Base-by-base conservation (phyloP, 1,284 basidiomycete genomes). In the Cerrena zonata region DNA sequence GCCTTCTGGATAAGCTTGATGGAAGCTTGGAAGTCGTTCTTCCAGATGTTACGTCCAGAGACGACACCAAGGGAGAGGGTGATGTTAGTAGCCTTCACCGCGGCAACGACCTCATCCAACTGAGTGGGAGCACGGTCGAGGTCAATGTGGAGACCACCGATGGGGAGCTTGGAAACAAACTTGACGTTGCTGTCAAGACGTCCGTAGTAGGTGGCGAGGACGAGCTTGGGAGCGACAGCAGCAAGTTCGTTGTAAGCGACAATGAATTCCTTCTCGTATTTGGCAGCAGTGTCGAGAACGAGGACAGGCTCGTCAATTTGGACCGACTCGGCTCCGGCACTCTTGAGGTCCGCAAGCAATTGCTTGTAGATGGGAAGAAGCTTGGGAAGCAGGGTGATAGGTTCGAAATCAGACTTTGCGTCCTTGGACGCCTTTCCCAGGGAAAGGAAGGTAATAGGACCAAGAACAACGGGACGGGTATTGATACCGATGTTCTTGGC, bases 41-140 rank as follows among this genome's bases (percentile, higher is more conserved):
- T 99, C 96, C 96, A 99, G 76, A 99, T 93, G 80, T 99, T 99
- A 68, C 96, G 93, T 56, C 96, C 96, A 40, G 96, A 99, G 58
- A 99, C 91, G 57, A 99, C 71, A 76, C 96, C 96, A 58, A 99
- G 87, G 52, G 96, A 99, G 53, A 99, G 80, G 56, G 86, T 70
- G 59, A 94, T 82, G 68, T 76, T 75, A 59, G 90, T 93, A 55
- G 78, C 66, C 79, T 93, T 94, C 70, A 98, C 69, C 54, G 93
- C 93, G 48, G 79, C 78, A 56, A 97, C 59, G 56, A 94, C 91
- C 45, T 80, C 77, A 53, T 92, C 89, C 61, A 99, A 85, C 73
- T 99, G 95, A 59, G 73, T 80, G 49, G 94, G 89, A 56, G 89
- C 92, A 73, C 95, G 92, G 76, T 92, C 89, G 58, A 99, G 85